A percentile compares a stretch with the other conserved stretches of the same genome.
phyloP scores from a whole-genome alignment of 139 green algal species.

The Picochlorum sp. region DNA sequence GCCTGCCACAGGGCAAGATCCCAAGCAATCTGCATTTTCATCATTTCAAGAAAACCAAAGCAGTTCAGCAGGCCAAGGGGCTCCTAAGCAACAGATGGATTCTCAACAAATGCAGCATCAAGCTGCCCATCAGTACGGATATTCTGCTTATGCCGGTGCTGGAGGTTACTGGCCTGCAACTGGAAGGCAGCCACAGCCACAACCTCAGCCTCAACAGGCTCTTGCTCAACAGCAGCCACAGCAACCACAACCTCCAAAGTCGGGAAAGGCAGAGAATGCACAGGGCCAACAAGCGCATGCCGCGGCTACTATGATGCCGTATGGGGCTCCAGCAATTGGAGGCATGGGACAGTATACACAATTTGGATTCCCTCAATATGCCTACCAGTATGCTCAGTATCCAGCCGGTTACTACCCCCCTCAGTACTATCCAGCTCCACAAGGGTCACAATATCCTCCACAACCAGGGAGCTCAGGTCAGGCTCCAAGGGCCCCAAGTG shows the following conservation, averaged over 20 bases:
- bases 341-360: neutral
- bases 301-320: neutral
- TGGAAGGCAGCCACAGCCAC: constrained; percentile 1
- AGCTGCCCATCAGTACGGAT: neutral
- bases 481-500: neutral
- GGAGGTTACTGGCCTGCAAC: neutral
- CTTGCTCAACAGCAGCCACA: constrained; percentile 1
- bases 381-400: constrained; percentile 4
- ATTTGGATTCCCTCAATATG: neutral
- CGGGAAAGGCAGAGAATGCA: neutral
- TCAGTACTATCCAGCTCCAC: neutral
- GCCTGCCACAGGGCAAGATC: constrained; percentile 4
- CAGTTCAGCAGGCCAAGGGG: neutral
- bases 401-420: constrained; percentile 1
- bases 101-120: constrained; percentile 12
- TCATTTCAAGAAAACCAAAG: neutral
- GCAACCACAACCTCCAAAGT: neutral
- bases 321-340: neutral
- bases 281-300: neutral
- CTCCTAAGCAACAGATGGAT: neutral
- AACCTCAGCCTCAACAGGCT: neutral
- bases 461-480: neutral
- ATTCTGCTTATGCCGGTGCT: neutral
- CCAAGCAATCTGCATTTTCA: neutral
- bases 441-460: neutral